These are phyloP conservation scores for Nannochloropsis salina DNA, from an alignment of 108 stramenopile genomes.

Conservation along the genomic window DNA sequence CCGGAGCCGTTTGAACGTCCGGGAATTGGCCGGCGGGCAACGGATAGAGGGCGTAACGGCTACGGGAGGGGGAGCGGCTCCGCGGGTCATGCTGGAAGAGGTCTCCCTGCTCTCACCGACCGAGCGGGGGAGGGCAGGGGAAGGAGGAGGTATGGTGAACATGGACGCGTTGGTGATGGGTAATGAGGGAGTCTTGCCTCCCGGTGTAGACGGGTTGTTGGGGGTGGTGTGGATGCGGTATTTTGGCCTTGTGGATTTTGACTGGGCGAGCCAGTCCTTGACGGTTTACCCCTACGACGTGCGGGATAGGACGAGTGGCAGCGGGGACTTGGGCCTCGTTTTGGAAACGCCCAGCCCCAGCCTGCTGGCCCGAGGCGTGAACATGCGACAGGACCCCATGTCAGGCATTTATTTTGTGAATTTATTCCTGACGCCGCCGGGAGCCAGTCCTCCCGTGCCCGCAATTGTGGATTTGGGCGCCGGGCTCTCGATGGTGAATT, in stretches of 20 bases:
- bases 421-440: neutral
- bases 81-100: neutral
- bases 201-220: neutral
- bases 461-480: neutral
- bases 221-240: constrained; percentile 12
- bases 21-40: neutral
- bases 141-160: neutral
- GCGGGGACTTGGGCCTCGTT: neutral
- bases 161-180: constrained; percentile 14
- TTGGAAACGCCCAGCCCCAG: neutral
- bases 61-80: neutral
- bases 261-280: neutral
- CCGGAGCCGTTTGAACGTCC: neutral
- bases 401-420: neutral
- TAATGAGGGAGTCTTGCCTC: constrained; percentile 9
- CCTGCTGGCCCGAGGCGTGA: neutral
- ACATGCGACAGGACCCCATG: neutral
- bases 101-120: neutral
- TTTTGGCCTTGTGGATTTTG: neutral
- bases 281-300: neutral
- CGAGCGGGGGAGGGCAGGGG: neutral
- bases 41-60: neutral
- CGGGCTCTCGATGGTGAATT: neutral
- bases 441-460: neutral
- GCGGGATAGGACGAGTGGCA: neutral